Conservation (phyloP, 805 yeast species). For the Nakazawaea peltata region DNA sequence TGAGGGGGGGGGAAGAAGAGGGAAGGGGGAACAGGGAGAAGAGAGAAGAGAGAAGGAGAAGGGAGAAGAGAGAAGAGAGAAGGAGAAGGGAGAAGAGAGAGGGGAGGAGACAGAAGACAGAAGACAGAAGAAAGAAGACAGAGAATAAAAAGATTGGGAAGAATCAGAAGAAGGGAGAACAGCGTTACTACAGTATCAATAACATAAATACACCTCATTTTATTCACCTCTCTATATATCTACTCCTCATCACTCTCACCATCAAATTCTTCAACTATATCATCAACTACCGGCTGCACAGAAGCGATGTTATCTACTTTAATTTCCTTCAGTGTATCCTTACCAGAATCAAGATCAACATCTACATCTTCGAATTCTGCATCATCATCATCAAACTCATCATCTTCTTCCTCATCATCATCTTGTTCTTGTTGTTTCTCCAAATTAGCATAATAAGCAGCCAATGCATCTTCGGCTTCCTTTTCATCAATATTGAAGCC, state of each 20-base stretch:
- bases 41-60: no score
- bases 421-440: constrained; percentile 63
- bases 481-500: constrained; percentile 35
- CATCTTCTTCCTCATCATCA: constrained; percentile 49
- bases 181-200: no score
- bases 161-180: no score
- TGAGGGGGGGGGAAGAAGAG: no score
- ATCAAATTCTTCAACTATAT: constrained; percentile 11
- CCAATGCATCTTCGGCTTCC: constrained; percentile 64
- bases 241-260: constrained; percentile 14
- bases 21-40: no score
- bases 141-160: no score
- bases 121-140: no score
- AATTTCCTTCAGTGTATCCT: constrained; percentile 22
- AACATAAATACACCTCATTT: no score
- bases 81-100: no score
- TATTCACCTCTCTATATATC: background rate
- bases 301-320: constrained; percentile 19
- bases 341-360: no score
- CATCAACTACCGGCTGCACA: constrained; percentile 16
- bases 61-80: no score
- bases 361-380: constrained; percentile 26
- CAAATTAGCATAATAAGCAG: constrained; percentile 71
- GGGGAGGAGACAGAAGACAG: no score
- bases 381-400: constrained; percentile 36